Evolutionary conservation across 169 alveolate genomes (phyloP).

Genomic region (Babesia bigemina): DNA sequence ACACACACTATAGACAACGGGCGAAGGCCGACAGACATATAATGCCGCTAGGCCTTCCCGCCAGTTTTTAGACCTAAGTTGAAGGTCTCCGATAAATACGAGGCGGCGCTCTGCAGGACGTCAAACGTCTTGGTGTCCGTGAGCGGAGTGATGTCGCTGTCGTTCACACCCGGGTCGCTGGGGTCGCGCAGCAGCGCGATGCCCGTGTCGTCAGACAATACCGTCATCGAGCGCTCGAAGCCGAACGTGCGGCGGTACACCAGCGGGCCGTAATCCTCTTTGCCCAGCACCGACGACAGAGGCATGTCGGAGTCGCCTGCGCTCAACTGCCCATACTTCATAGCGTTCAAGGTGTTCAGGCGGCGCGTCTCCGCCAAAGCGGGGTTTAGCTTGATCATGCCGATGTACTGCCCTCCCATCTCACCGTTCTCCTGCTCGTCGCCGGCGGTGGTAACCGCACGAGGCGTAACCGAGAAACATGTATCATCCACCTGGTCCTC

Average conservation of each 20-base stretch:
- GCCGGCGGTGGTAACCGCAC: slow-evolving; percentile 39
- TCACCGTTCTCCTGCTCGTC: slow-evolving; percentile 2
- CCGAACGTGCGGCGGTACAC: slow-evolving; percentile 7
- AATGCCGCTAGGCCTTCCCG: neutral
- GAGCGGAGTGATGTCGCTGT: slow-evolving; percentile 9
- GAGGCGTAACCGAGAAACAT: slow-evolving; percentile 1
- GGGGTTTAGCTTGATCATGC: slow-evolving; percentile 39
- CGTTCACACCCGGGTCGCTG: slow-evolving; percentile 24
- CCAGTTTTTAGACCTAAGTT: slow-evolving; percentile 13
- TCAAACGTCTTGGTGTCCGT: slow-evolving; percentile 30
- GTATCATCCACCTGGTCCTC: neutral
- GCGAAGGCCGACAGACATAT: neutral
- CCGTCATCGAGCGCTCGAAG: neutral
- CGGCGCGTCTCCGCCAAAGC: slow-evolving; percentile 59
- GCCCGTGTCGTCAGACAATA: neutral
- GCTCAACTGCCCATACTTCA: slow-evolving; percentile 42
- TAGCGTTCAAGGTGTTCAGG: slow-evolving; percentile 53
- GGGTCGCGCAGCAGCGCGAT: slow-evolving; percentile 12
- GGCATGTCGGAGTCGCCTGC: neutral
- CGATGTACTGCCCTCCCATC: neutral
- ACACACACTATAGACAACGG: slow-evolving; percentile 24
- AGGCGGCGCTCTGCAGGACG: slow-evolving; percentile 45
- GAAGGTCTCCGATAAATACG: slow-evolving; percentile 42
- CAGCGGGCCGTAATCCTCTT: neutral
- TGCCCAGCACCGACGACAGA: slow-evolving; percentile 2